phyloP scores from a whole-genome alignment of 2,329 filamentous ascomycete genomes.

The Fusarium chlamydosporum region DNA sequence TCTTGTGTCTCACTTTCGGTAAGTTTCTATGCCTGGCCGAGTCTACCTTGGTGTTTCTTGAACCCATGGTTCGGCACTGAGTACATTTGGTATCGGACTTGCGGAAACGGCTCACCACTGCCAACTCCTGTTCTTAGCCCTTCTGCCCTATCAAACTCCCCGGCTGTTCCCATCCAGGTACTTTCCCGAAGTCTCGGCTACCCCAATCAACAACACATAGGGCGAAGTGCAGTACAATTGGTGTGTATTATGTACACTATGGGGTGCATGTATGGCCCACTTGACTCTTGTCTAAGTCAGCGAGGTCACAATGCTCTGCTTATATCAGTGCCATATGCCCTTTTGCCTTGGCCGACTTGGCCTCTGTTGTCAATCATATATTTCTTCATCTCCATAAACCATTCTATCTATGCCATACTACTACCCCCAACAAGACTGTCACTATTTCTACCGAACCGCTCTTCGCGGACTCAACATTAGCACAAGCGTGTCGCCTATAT shows the following conservation, averaged over 20 bases:
- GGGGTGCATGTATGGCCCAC: constrained; percentile 47
- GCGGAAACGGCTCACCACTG: constrained; percentile 44
- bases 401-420: constrained; percentile 78
- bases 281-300: constrained; percentile 53
- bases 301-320: constrained; percentile 47
- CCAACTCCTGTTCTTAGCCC: constrained; percentile 11
- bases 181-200: constrained; percentile 27
- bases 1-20: constrained; percentile 40
- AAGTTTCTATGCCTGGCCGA: constrained; percentile 43
- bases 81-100: constrained; percentile 42
- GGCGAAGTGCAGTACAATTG: constrained; percentile 22
- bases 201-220: constrained; percentile 12
- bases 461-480: constrained; percentile 87
- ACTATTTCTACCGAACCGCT: constrained; percentile 93
- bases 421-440: constrained; percentile 88
- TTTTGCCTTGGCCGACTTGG: constrained; percentile 25
- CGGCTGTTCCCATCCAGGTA: constrained; percentile 24
- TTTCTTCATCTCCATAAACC: constrained; percentile 26
- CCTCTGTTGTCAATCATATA: constrained; percentile 23
- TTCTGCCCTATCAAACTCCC: constrained; percentile 38
- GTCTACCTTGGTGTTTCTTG: constrained; percentile 37
- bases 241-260: constrained; percentile 19
- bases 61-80: constrained; percentile 45
- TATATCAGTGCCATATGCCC: constrained; percentile 49
- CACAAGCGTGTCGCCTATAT: constrained; percentile 82